Base-by-base conservation (phyloP, 2,329 filamentous ascomycete species). In the Westerdykella sp. region DNA sequence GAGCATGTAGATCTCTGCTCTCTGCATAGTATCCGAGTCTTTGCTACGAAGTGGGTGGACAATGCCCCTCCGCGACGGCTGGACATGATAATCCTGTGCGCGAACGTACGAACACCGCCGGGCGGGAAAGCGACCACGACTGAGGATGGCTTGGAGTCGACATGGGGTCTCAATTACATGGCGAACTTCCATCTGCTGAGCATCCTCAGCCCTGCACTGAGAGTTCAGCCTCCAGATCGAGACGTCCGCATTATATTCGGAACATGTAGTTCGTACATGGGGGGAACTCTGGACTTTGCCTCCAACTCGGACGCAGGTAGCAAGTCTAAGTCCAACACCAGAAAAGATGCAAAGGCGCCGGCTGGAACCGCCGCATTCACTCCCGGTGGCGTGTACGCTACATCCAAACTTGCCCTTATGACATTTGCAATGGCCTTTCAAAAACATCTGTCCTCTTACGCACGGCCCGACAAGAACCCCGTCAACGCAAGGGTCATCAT, bases 41-140 rank as follows among this genome's bases (percentile, higher is more conserved):
- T 98, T 65, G 93, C 93, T 11, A 98, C 93, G 0, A 91, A 88
- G 72, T 98, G 94, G 91, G 88, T 98, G 53, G 91, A 98, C 67
- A 97, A 96, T 66, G 80, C 86, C 16, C 91, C 93, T 2, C 87
- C 90, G 7, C 78, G 94, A 44, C 77, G 94, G 38, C 73, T 98
- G 6, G 93, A 98, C 66, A 90, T 91, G 81, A 73, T 98, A 37
- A 79, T 98, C 15, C 76, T 98, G 14, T 95, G 89, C 65, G 93
- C 84, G 9, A 85, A 85, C 36, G 84, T 84, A 0, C 72, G 89
- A 53, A 87, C 84, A 4, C 83, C 87, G 2, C 78, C 77, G 10
- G 85, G 82, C 1, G 74, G 77, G 5, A 69, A 73, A 50, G 73
- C 78, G 22, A 71, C 67, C 1, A 71, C 78, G 51, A 95, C 89